A percentile compares a stretch with the other conserved stretches of the same genome.
phyloP scores from a whole-genome alignment of 257 asterid genomes.

The Ehretia macrophylla region DNA sequence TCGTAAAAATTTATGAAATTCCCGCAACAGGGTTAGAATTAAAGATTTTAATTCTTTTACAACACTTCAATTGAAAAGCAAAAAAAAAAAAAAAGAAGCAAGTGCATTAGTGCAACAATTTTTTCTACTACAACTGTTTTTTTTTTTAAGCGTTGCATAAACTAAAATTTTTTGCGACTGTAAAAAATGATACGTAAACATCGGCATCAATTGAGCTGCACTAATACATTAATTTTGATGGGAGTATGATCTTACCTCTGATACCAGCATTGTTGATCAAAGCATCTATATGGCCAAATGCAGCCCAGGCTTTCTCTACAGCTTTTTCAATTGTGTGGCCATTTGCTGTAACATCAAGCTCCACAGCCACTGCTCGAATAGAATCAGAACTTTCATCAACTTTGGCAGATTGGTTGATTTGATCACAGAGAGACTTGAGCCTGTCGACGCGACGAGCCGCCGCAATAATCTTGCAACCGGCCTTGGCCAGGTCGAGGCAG shows the following conservation, averaged over 20 bases:
- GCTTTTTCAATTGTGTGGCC: constrained; percentile 32
- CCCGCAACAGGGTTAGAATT: too few species aligned
- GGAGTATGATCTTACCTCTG: constrained; percentile 29
- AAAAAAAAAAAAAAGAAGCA: too few species aligned
- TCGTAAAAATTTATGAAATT: too few species aligned
- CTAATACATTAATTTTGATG: too few species aligned
- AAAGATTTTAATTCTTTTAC: too few species aligned
- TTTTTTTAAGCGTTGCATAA: too few species aligned
- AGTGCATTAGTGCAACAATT: too few species aligned
- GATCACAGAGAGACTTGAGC: constrained; percentile 2
- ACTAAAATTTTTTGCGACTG: too few species aligned
- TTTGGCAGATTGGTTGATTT: neutral
- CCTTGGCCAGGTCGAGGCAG: constrained; percentile 6
- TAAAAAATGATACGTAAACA: too few species aligned
- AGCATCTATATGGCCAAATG: constrained; percentile 55
- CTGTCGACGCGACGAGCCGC: constrained; percentile 3
- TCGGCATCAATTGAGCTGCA: too few species aligned
- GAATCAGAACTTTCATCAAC: neutral
- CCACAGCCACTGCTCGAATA: constrained; percentile 33
- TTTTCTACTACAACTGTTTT: too few species aligned
- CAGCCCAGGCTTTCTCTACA: constrained; percentile 57
- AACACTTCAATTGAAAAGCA: too few species aligned
- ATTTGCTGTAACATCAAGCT: constrained; percentile 48
- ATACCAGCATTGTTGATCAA: constrained; percentile 65
- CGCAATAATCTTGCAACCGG: constrained; percentile 8